phyloP scores from a whole-genome alignment of 352 stramenopile genomes.

The Phytophthora podocarpi region DNA sequence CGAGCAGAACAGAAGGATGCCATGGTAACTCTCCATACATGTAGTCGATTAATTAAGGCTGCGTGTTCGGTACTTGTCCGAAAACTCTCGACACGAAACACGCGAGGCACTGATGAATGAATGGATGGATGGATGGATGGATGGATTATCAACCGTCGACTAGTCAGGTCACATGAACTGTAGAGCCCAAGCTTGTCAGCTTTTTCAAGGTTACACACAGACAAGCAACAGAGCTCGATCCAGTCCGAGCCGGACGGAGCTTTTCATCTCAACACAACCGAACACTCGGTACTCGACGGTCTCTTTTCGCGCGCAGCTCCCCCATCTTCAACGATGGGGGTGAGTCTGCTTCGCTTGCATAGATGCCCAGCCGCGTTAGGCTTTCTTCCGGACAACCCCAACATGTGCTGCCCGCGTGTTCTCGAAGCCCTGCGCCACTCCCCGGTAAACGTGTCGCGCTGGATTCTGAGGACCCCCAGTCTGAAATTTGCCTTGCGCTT shows the following conservation, averaged over 20 bases:
- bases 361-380: background rate
- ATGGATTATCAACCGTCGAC: no score
- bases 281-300: slow-evolving; percentile 7
- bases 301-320: slow-evolving; percentile 20
- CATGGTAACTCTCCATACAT: no score
- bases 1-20: background rate
- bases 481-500: slow-evolving; percentile 19
- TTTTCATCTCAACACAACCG: slow-evolving; percentile 10
- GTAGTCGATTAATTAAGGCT: no score
- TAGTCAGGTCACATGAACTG: slow-evolving; percentile 15
- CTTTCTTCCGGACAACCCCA: slow-evolving; percentile 16
- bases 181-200: background rate
- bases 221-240: background rate
- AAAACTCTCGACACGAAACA: slow-evolving; percentile 7
- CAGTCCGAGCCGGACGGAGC: slow-evolving; percentile 15
- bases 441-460: slow-evolving; percentile 15
- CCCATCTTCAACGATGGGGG: slow-evolving; percentile 37
- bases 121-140: no score
- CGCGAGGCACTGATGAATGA: no score
- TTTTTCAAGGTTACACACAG: slow-evolving; percentile 7
- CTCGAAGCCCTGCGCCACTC: slow-evolving; percentile 16
- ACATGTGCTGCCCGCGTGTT: slow-evolving; percentile 23
- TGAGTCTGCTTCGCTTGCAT: slow-evolving; percentile 1
- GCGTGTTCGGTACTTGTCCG: slow-evolving; percentile 8
- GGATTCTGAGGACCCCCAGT: slow-evolving; percentile 11